Evolutionary conservation across 1,284 basidiomycete genomes (phyloP).

Genomic region (Papiliotrema terrestris): DNA sequence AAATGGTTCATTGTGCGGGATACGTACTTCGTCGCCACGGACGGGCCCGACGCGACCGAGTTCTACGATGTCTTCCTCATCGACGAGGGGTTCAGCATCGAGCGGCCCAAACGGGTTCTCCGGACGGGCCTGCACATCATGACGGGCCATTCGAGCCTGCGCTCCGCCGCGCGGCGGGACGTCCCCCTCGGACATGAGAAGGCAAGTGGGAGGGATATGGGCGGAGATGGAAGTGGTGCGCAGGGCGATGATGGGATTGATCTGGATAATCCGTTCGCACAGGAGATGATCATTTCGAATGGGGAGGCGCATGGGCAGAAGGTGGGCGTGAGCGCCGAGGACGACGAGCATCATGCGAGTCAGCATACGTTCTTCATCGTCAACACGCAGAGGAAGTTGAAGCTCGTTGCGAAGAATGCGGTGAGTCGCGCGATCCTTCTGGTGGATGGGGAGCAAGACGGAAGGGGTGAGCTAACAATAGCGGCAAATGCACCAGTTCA

Average conservation of each 20-base stretch:
- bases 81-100: conserved; percentile 84
- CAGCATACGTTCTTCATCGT: conserved; percentile 91
- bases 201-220: neutral
- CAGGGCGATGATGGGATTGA: conserved; percentile 23
- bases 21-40: conserved; percentile 82
- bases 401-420: conserved; percentile 84
- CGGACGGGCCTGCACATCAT: conserved; percentile 42
- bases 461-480: neutral
- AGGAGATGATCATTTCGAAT: conserved; percentile 26
- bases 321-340: conserved; percentile 23
- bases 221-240: too few species aligned
- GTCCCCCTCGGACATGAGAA: conserved; percentile 1
- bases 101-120: conserved; percentile 52
- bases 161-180: neutral
- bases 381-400: conserved; percentile 85
- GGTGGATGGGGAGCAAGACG: too few species aligned
- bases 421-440: conserved; percentile 48
- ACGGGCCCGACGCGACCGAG: conserved; percentile 78
- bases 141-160: conserved; percentile 18
- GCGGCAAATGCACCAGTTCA: conserved; percentile 97
- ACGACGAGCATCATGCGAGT: conserved; percentile 35
- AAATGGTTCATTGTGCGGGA: conserved; percentile 95
- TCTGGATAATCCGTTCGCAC: conserved; percentile 28
- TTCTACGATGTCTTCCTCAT: conserved; percentile 94
- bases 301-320: conserved; percentile 31